Conservation (phyloP, 139 green algal genomes). For the Picochlorum costavermella region DNA sequence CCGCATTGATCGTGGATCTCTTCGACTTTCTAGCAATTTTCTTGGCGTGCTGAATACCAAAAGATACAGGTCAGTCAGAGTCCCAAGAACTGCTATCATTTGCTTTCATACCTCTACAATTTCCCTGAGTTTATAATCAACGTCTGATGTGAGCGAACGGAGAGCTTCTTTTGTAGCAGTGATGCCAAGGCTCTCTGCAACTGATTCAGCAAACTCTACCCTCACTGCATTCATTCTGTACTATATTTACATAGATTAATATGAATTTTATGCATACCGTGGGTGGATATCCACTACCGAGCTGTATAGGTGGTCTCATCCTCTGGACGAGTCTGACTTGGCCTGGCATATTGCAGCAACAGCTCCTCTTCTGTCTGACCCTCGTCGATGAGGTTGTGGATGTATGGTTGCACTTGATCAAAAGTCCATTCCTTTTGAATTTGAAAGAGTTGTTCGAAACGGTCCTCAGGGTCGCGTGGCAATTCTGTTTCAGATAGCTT, state of each 20-base stretch:
- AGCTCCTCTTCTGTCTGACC: constrained; percentile 50
- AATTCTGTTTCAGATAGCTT: constrained; percentile 32
- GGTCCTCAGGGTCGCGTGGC: constrained; percentile 29
- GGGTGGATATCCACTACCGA: not conserved
- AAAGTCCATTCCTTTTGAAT: constrained; percentile 37
- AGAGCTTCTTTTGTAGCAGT: constrained; percentile 50
- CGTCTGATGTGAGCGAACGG: constrained; percentile 61
- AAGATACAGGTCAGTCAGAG: not conserved
- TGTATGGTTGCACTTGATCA: constrained; percentile 44
- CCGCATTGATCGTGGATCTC: constrained; percentile 55
- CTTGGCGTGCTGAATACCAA: constrained; percentile 58
- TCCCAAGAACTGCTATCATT: constrained; percentile 1
- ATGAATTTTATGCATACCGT: not conserved
- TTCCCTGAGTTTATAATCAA: constrained; percentile 83
- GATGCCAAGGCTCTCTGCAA: constrained; percentile 61
- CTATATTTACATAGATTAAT: not conserved
- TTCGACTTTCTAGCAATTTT: constrained; percentile 83
- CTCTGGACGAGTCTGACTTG: constrained; percentile 39
- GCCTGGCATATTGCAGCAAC: constrained; percentile 49
- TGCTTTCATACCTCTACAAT: constrained; percentile 66
- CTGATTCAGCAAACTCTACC: constrained; percentile 38
- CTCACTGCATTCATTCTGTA: constrained; percentile 37
- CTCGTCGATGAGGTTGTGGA: constrained; percentile 35
- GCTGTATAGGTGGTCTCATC: constrained; percentile 35
- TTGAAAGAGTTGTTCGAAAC: constrained; percentile 55